Base-by-base conservation (phyloP, 2,329 filamentous ascomycete species). In the Cephalotrichum gorgonifer region DNA sequence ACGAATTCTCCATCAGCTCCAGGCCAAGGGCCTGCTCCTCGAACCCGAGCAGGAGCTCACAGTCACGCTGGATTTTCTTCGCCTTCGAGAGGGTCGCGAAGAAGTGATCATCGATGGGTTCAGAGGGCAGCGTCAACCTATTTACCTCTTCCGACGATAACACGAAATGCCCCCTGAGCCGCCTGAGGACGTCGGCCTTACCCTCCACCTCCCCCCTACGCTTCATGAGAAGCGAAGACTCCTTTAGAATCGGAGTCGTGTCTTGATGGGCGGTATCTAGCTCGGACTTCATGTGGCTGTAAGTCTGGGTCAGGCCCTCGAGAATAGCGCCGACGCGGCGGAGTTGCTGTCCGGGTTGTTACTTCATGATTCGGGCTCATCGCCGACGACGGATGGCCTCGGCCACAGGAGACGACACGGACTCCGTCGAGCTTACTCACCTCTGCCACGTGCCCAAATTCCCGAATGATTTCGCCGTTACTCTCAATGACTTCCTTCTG, bases 401-500 rank as follows among this genome's bases (percentile, higher is more conserved):
- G n/a, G n/a, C n/a, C n/a, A n/a, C n/a, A n/a, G n/a, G n/a, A n/a
- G n/a, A n/a, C n/a, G n/a, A n/a, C n/a, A n/a, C n/a, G n/a, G n/a
- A n/a, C n/a, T n/a, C n/a, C n/a, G n/a, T n/a, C n/a, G n/a, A n/a
- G n/a, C n/a, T n/a, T n/a, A 61, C 75, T 62, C 65, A 91, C 87
- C 75, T 94, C 87, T 27, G 90, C 88, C 54, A 98, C 88, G 49
- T 82, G 77, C 31, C 89, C 88, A 66, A 97, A 97, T 61, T 95
- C 88, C 48, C 79, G 74, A 51, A 97, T 81, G 54, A 97, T 86
- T 54, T 88, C 81, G 45, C 86, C 89, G 78, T 97, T 96, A 66
- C 86, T 89, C 55, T 91, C 81, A 50, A 97, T 90, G 33, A 96
- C 86, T 61, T 97, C 90, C 63, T 86, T 91, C 62, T 97, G 89